Evolutionary conservation across 2,329 filamentous ascomycete species (phyloP).

Genomic region (Sphaerulina populicola): DNA sequence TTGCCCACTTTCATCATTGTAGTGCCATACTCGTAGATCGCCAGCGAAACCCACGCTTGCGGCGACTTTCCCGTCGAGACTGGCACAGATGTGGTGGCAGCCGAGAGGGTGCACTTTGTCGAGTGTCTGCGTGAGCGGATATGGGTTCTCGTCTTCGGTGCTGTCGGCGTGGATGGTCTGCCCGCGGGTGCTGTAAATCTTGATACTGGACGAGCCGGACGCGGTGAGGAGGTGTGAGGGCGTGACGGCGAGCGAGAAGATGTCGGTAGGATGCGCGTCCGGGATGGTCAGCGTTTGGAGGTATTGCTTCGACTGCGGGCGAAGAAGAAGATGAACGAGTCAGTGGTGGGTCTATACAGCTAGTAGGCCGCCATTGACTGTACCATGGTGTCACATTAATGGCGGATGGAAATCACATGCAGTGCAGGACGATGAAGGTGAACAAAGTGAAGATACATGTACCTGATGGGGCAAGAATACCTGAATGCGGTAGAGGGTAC

Average conservation of each 20-base stretch:
- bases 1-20: constrained; percentile 38
- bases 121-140: constrained; percentile 71
- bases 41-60: constrained; percentile 85
- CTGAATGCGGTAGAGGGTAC: background rate
- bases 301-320: constrained; percentile 85
- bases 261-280: constrained; percentile 42
- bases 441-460: background rate
- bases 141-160: constrained; percentile 47
- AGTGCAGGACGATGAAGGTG: too few species aligned
- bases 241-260: constrained; percentile 34
- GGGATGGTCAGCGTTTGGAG: constrained; percentile 86
- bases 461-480: constrained; percentile 3
- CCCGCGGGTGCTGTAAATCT: constrained; percentile 62
- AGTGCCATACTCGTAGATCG: constrained; percentile 74
- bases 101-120: constrained; percentile 74
- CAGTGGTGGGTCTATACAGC: background rate
- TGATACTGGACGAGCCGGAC: constrained; percentile 74
- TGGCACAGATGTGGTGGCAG: constrained; percentile 77
- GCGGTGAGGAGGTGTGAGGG: constrained; percentile 59
- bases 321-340: background rate
- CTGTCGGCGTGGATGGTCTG: constrained; percentile 28
- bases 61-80: constrained; percentile 60
- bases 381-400: too few species aligned
- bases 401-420: too few species aligned
- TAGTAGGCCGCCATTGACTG: too few species aligned